phyloP scores from a whole-genome alignment of 495 filamentous ascomycete genomes.

The Xylaria venustula region DNA sequence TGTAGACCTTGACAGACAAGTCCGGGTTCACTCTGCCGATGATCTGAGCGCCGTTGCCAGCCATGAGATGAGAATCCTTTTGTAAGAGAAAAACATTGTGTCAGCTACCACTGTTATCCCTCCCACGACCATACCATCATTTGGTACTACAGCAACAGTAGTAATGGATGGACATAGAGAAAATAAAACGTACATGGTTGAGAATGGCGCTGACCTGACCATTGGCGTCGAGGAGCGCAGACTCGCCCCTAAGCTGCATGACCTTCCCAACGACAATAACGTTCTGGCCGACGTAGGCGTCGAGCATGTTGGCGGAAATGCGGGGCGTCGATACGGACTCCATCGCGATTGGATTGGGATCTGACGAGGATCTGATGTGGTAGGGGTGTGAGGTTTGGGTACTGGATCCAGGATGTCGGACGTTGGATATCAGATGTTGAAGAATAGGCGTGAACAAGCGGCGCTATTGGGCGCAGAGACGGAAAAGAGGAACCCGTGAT shows the following conservation, averaged over 20 bases:
- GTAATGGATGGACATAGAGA: not conserved
- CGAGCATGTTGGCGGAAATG: slow-evolving; percentile 65
- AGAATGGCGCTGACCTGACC: slow-evolving; percentile 71
- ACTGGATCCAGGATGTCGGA: not conserved
- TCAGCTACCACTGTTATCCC: not conserved
- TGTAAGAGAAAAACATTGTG: not conserved
- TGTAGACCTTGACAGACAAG: slow-evolving; percentile 71
- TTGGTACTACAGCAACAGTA: no score
- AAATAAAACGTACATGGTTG: slow-evolving; percentile 56
- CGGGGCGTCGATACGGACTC: slow-evolving; percentile 63
- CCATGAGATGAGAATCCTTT: slow-evolving; percentile 73
- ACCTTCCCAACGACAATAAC: slow-evolving; percentile 89
- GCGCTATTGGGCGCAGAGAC: no score
- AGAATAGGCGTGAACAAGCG: not conserved
- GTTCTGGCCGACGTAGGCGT: slow-evolving; percentile 66
- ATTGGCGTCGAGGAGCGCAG: slow-evolving; percentile 70
- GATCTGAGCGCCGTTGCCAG: slow-evolving; percentile 80
- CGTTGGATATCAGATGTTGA: not conserved
- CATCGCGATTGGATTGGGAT: slow-evolving; percentile 23
- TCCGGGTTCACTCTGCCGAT: slow-evolving; percentile 89
- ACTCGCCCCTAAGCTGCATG: slow-evolving; percentile 73
- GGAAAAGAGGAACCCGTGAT: no score
- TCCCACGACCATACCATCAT: not conserved
- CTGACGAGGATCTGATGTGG: no score
- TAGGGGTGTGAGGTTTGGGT: no score